A percentile compares a stretch with the other conserved stretches of the same genome.
These are phyloP conservation scores for Pluteus cervinus DNA, from an alignment of 768 basidiomycete species.

Conservation along the genomic window DNA sequence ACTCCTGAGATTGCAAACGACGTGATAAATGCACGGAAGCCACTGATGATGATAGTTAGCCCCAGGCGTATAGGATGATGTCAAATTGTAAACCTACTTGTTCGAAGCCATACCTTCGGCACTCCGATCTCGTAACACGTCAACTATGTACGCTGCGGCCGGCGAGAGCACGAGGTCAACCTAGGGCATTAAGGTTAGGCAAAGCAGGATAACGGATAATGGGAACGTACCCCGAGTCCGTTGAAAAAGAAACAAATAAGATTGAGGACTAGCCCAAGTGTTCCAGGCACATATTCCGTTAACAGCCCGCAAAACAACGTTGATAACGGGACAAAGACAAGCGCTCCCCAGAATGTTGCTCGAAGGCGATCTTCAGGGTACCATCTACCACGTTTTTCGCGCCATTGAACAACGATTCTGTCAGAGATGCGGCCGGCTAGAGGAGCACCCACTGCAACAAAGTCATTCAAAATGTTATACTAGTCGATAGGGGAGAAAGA, in stretches of 20 bases:
- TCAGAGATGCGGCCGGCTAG: conserved; percentile 58
- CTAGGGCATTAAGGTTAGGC: conserved; percentile 21
- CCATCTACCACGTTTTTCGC: conserved; percentile 50
- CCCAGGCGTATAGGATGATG: background rate
- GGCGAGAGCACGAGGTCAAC: conserved; percentile 54
- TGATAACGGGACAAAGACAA: conserved; percentile 47
- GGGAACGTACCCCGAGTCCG: conserved; percentile 49
- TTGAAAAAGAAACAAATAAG: conserved; percentile 56
- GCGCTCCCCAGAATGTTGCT: conserved; percentile 39
- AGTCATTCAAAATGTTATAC: background rate
- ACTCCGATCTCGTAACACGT: conserved; percentile 53
- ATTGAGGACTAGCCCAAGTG: conserved; percentile 41
- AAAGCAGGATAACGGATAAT: background rate
- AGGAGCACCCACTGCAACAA: conserved; percentile 47
- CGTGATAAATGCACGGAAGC: conserved; percentile 38
- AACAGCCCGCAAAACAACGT: conserved; percentile 42
- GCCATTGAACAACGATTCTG: conserved; percentile 39
- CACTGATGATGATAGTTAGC: conserved; percentile 24
- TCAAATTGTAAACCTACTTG: conserved; percentile 30
- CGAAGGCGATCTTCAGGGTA: conserved; percentile 66
- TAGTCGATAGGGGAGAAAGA: conserved; percentile 6
- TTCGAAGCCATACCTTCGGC: conserved; percentile 59
- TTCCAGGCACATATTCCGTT: conserved; percentile 45
- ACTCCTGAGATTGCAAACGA: conserved; percentile 37
- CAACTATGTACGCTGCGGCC: conserved; percentile 50